Base-by-base conservation (phyloP, 2,329 filamentous ascomycete genomes). In the Rutstroemia sydowiana region DNA sequence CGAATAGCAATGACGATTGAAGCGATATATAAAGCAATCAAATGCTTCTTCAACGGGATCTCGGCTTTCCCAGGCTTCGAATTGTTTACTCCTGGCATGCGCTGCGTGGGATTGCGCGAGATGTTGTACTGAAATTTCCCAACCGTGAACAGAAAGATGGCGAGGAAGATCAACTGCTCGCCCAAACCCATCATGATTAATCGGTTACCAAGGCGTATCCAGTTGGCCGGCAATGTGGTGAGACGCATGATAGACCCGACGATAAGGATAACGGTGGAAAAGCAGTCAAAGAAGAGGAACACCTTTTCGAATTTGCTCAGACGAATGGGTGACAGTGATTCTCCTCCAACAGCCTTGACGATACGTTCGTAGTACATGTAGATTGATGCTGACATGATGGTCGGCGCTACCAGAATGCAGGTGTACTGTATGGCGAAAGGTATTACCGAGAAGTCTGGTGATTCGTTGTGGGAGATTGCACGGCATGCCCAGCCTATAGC, bases 321-420 rank as follows among this genome's bases (percentile, higher is more conserved):
- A 7, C 46, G 36, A 5, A 48, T 40, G 20, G 36, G 36, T 4
- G 46, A 48, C 5, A 23, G 36, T 23, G 16, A 14, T 40, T 48
- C 36, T 3, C 46, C 46, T 11, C 34, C 36, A 1, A 48, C 36
- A 2, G 23, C 46, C 23, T 23, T 40, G 23, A 48, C 36, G 13
- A 48, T 30, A 3, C 21, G 46, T 28, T 48, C 46, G 28, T 48
- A 48, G 34, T 48, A 41, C 46, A 48, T 48, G 8, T 41, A 48
- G 18, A 48, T 16, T 30, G 36, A 32, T 32, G 46, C 46, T 23
- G 36, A 32, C 36, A 48, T 48, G 18, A 48, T 21, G 11, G 46
- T 48, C 41, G 46, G 46, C 9, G 46, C 26, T 13, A 40, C 36
- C 6, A 48, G 18, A 7, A 48, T 48, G 9, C 46, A 48, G 9